phyloP scores from a whole-genome alignment of 306 rosid genomes.

The Comarum palustre region DNA sequence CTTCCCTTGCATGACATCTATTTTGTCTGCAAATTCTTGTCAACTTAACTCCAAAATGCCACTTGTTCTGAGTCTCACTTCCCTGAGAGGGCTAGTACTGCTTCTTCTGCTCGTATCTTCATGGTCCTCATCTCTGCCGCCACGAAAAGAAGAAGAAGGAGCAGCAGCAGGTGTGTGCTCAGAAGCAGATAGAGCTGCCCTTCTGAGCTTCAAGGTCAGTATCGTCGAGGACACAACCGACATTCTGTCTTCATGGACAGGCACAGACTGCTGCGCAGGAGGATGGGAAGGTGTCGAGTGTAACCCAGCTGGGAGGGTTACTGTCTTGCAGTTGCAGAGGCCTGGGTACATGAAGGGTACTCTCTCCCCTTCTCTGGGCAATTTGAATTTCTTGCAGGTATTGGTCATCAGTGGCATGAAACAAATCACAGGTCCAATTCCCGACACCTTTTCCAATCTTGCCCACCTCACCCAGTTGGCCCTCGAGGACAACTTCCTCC shows the following conservation, averaged over 20 bases:
- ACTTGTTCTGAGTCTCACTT: constrained; percentile 26
- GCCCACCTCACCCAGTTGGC: constrained; percentile 63
- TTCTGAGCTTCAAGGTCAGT: constrained; percentile 69
- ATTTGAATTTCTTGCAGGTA: constrained; percentile 75
- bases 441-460: constrained; percentile 64
- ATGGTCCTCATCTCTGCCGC: constrained; percentile 1
- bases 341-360: constrained; percentile 83
- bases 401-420: constrained; percentile 72
- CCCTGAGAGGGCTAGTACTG: constrained; percentile 49
- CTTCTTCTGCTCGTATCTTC: constrained; percentile 31
- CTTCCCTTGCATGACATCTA: neutral
- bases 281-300: constrained; percentile 96
- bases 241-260: constrained; percentile 63
- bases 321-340: constrained; percentile 67
- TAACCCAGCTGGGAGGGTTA: constrained; percentile 72
- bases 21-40: constrained; percentile 6
- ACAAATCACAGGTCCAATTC: constrained; percentile 74
- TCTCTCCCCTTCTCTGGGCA: constrained; percentile 70
- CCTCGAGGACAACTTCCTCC: constrained; percentile 72
- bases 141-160: neutral
- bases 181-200: constrained; percentile 74
- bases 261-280: constrained; percentile 79
- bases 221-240: constrained; percentile 74
- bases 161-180: constrained; percentile 45
- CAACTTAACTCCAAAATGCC: constrained; percentile 45